Evolutionary conservation across 441 rosid species (phyloP), one percentile per base, ranked within the genome.

Genomic region (Rhodomyrtus psidioides): DNA sequence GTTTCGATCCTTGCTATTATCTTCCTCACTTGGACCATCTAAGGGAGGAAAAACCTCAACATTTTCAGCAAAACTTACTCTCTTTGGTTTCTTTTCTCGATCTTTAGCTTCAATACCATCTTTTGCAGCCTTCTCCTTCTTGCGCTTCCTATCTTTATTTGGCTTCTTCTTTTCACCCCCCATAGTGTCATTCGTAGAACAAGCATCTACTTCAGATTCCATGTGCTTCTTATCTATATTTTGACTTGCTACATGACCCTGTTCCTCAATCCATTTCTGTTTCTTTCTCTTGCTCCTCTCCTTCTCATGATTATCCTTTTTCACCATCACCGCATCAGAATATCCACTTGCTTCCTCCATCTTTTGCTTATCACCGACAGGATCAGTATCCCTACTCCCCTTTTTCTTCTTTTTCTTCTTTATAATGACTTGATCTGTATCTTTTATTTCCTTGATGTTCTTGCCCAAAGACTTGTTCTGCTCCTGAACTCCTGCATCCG

Each of bases 21-120:
- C 86, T 19, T 30, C 92, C 58, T 65, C 84, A 53, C 82, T 88
- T 65, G 56, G 84, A 53, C 74, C 87, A 56, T 88, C 92, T 9
- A 85, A 65, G 56, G 86, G 30, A 88, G 94, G 91, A 88, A 95
- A 93, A 87, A 94, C 86, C 89, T 94, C 92, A 58, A 93, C 93
- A 28, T 92, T 87, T 55, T 92, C 93, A 55, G 94, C 88, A 88
- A 95, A 96, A 79, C 91, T 90, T 12, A 93, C 99, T 89, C 85
- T 94, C 90, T 93, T 94, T 42, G 92, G 55, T 86, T 87, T 87
- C 86, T 83, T 86, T 83, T 87, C 90, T 26, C 87, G 79, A 74
- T 58, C 88, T 83, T 79, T 87, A n/a, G 21, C 27, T 65, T 87
- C 84, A 17, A 46, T 55, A 12, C 86, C 85, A 87, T 59, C 83